These are phyloP conservation scores for Salix purpurea DNA, from an alignment of 345 rosid genomes.

Conservation along the genomic window DNA sequence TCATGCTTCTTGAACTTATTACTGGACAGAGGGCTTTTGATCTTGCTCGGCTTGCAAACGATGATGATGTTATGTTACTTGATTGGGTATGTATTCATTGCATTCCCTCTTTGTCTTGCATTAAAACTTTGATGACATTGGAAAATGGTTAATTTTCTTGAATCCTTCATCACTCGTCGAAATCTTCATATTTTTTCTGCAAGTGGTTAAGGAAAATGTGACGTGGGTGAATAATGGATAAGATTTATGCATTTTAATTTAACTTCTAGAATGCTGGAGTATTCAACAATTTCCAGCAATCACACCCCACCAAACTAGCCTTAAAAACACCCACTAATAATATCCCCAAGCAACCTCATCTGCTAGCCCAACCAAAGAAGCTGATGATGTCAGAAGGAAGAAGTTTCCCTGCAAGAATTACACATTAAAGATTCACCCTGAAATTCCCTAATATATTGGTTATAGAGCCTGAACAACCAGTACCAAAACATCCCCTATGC, in stretches of 20 bases:
- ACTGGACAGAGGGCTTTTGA: constrained; percentile 93
- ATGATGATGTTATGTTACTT: constrained; percentile 90
- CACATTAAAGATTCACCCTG: background rate
- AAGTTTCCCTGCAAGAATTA: background rate
- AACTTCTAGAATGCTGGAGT: background rate
- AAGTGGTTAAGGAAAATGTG: background rate
- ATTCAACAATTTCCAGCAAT: background rate
- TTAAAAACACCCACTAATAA: background rate
- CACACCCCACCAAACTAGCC: background rate
- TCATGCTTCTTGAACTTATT: constrained; percentile 95
- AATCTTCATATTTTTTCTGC: background rate
- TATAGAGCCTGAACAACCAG: background rate
- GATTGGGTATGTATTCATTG: constrained; percentile 64
- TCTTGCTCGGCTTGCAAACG: constrained; percentile 93
- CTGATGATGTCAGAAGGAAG: too few species aligned
- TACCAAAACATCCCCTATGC: background rate
- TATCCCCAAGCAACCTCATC: background rate
- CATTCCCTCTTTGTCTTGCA: background rate
- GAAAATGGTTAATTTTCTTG: background rate
- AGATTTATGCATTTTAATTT: background rate
- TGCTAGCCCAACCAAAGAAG: background rate
- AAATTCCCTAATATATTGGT: background rate
- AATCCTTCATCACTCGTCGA: background rate
- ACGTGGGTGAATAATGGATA: background rate
- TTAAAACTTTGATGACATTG: background rate